Evolutionary conservation across 768 basidiomycete species (phyloP), one percentile per base, ranked within the genome.

Genomic region (Suillus weaverae): DNA sequence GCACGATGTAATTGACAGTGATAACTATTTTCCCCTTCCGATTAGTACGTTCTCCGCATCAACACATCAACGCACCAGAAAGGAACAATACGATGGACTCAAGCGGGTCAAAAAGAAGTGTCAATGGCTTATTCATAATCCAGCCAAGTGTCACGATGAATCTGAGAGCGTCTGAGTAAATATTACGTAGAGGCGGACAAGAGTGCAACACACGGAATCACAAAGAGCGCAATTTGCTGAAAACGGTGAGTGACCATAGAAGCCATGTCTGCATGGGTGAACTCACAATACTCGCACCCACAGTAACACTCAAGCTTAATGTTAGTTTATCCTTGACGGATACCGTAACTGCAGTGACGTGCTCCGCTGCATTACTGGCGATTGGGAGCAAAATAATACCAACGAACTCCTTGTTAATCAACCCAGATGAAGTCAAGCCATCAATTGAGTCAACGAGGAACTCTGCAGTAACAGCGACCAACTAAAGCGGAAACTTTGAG

Each of bases 341-440:
- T 7, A 95, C 95, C 1, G 90, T 90, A 36, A 97, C 93, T 18
- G 95, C 95, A 2, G 94, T 97, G 53, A 89, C 89, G 72, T 96
- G 95, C 72, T 97, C 95, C 62, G 92, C 94, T 5, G 93, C 91
- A 72, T 94, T 95, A 18, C 93, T 92, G 18, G 95, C 95, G 44
- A 97, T 94, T 7, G 97, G 97, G 10, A 99, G 83, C 18, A 99
- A 80, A 68, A 91, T 90, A 46, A 97, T 76, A 18, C 93, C 95
- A 66, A 97, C 89, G 71, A 95, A 99, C 74, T 91, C 92, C 66
- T 86, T 85, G 66, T 80, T 86, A 62, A 99, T 89, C 7, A 32
- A 10, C 26, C 87, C 86, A 0, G 70, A 71, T 0, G 70, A 70
- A 0, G 91, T 90, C 41, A 98, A 72, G 11, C 92, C 92, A 68